These are phyloP conservation scores for Xylaria longipes DNA, from an alignment of 495 filamentous ascomycete species.

Conservation along the genomic window DNA sequence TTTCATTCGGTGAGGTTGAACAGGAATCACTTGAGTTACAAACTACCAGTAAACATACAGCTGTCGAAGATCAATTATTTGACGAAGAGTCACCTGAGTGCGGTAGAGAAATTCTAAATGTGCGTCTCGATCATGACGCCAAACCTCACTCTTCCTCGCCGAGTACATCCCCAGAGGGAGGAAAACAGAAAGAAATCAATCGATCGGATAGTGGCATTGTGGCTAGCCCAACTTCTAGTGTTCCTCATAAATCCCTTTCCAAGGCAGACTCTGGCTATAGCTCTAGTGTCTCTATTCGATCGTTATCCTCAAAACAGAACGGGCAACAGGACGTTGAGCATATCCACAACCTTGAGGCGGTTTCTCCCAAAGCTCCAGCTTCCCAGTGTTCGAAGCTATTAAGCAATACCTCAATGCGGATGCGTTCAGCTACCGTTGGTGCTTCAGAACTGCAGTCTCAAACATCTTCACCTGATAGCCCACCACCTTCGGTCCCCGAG, in stretches of 20 bases:
- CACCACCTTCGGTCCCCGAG: neutral
- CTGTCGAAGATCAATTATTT: constrained; percentile 56
- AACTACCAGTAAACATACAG: constrained; percentile 55
- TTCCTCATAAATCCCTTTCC: constrained; percentile 47
- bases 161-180: constrained; percentile 13
- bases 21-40: constrained; percentile 42
- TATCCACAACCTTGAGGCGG: neutral
- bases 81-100: constrained; percentile 50
- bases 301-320: constrained; percentile 41
- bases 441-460: neutral
- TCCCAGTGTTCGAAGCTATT: neutral
- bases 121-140: constrained; percentile 49
- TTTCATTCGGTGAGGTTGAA: constrained; percentile 13
- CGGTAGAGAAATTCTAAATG: constrained; percentile 47
- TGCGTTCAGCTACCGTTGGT: neutral
- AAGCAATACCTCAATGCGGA: neutral
- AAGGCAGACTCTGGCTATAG: constrained; percentile 66
- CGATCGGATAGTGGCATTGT: constrained; percentile 55
- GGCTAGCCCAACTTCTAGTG: constrained; percentile 45
- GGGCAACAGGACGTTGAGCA: constrained; percentile 1
- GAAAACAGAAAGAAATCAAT: constrained; percentile 31
- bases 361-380: neutral
- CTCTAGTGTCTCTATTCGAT: constrained; percentile 58
- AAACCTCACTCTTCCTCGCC: constrained; percentile 40
- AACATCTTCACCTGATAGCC: neutral